Percentiles rank a stretch among this genome's conserved stretches.
These are phyloP conservation scores for Funneliformis mosseae DNA, from an alignment of 192 early-diverging fungal species.

Conservation along the genomic window DNA sequence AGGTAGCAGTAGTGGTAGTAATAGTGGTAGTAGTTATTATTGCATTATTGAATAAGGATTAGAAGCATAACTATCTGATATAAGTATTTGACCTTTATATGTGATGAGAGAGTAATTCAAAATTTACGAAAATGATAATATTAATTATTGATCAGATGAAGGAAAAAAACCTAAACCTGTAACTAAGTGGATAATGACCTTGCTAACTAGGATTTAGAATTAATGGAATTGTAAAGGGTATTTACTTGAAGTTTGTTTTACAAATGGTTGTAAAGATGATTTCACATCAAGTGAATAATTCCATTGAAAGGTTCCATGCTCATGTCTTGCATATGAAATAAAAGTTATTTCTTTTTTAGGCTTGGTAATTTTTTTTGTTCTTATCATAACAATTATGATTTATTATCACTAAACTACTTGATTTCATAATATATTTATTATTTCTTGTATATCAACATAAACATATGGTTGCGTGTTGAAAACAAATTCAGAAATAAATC, in stretches of 20 bases:
- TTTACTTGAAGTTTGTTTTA: background rate
- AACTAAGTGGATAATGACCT: background rate
- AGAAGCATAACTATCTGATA: background rate
- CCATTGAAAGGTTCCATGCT: background rate
- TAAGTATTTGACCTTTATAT: background rate
- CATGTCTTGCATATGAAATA: background rate
- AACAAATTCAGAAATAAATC: conserved; percentile 35
- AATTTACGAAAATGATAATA: no score
- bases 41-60: background rate
- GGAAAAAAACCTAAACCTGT: background rate
- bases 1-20: no score
- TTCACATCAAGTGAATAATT: background rate
- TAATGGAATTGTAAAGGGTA: background rate
- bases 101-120: no score
- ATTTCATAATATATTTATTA: no score
- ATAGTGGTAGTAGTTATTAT: no score
- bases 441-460: conserved; percentile 30
- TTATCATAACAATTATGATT: no score
- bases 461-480: conserved; percentile 16
- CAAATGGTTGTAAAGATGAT: background rate
- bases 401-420: no score
- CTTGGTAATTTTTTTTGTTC: no score
- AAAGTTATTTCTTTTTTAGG: background rate
- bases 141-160: no score
- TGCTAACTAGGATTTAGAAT: background rate